Evolutionary conservation across 2,329 filamentous ascomycete genomes (phyloP), one percentile per base, ranked within the genome.

Genomic region (Fusarium pseudoanthophilum): DNA sequence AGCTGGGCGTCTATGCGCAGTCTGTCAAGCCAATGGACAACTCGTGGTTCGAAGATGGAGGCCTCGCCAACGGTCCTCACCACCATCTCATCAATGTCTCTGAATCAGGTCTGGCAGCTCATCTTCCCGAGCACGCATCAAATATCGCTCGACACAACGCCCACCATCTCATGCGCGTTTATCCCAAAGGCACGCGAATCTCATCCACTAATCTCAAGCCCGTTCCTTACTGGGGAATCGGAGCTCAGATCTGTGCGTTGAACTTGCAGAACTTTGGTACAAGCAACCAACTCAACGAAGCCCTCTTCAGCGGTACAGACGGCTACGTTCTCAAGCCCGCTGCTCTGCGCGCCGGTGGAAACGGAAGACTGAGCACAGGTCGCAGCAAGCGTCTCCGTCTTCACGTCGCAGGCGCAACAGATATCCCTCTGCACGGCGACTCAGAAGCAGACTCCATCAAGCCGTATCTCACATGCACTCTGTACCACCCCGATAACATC

Each of bases 1-100:
- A 87, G 46, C 83, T 93, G 1, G 91, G 91, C 7, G 89, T 93
- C 4, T 93, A 92, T 72, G 91, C 91, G 0, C 91, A 93, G 77
- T 91, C 89, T 1, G 90, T 92, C 63, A 93, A 93, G 78, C 91
- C 91, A 2, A 81, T 82, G 61, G 87, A 92, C 79, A 88, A 90
- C 75, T 90, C 89, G 1, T 93, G 91, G 91, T 92, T 87, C 77
- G 86, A 89, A 24, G 76, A 82, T 7, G 84, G 82, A 6, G 72
- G 80, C 21, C 79, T 88, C 32, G 77, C 84, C 78, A 89, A 92
- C 63, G 88, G 85, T 0, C 90, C 90, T 37, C 89, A 91, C 69
- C 88, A 92, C 76, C 90, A 91, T 64, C 86, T 92, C 70, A 91
- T 92, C 85, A 93, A 93, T 76, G 86, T 93, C 7, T 92, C 91